Evolutionary conservation across 768 basidiomycete genomes (phyloP), one percentile per base, ranked within the genome.

Genomic region (Lenzites betulinus): DNA sequence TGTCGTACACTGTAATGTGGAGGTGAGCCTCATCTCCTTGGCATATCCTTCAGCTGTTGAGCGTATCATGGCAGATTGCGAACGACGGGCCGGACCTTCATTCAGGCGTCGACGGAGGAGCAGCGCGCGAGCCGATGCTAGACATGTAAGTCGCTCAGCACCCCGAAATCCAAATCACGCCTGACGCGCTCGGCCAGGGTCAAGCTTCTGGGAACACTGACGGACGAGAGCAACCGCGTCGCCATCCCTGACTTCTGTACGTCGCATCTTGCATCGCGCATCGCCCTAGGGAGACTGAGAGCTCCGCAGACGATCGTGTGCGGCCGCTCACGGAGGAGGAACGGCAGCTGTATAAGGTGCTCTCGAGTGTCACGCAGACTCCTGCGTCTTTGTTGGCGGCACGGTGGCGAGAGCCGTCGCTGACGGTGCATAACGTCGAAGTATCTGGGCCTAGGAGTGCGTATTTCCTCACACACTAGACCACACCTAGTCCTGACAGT

Each of bases 21-120:
- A 89, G 78, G 91, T 89, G 22, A 18, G 64, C 23, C 4, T 3
- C 48, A 42, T 33, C 51, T 18, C 2, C 25, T 22, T 5, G 3
- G 22, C 22, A 23, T 22, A 9, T n/a, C 30, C 30, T 4, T 4
- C 30, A 50, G 35, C 13, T 16, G 20, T 41, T 23, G 22, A 18
- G 25, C 49, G 42, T 2, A 26, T 8, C 16, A 30, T 23, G 20
- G 25, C 13, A 92, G 86, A 86, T 98, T 58, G 81, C 81, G 5
- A 92, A 85, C 63, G 74, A 81, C 28, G 78, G 82, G 13, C 89
- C 90, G 0, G 96, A 98, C 71, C 78, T 92, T 43, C 97, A 99
- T 72, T 95, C 93, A 16, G 97, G 97, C 62, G 82, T 98, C 9
- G 93, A 97, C 68, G 97, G 97, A 33, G 97, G 97, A 16, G 90